Percentiles rank a stretch among this genome's conserved stretches.
These are phyloP conservation scores for Kodamaea hsintzibuensis DNA, from an alignment of 805 yeast genomes.

Conservation along the genomic window DNA sequence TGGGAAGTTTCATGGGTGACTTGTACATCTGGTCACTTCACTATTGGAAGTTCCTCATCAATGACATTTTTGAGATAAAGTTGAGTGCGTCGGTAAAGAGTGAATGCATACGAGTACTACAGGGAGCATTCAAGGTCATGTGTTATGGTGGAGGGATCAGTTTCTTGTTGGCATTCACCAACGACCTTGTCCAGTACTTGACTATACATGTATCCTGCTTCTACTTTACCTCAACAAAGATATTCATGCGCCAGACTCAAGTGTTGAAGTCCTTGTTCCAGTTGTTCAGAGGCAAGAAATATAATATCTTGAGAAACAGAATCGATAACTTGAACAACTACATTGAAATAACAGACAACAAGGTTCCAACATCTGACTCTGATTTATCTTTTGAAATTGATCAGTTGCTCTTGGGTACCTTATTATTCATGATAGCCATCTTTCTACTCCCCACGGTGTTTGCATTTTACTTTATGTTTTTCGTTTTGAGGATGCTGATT, in stretches of 20 bases:
- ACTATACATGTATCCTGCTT: constrained; percentile 77
- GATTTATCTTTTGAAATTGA: constrained; percentile 65
- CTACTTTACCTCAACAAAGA: constrained; percentile 73
- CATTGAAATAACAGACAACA: constrained; percentile 6
- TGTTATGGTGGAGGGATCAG: constrained; percentile 61
- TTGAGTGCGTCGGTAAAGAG: background rate
- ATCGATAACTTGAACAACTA: constrained; percentile 70
- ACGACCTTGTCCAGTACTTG: constrained; percentile 63
- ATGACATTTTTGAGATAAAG: background rate
- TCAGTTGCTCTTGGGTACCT: constrained; percentile 84
- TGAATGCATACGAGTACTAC: background rate
- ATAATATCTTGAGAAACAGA: constrained; percentile 79
- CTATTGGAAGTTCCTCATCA: constrained; percentile 49
- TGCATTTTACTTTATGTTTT: constrained; percentile 80
- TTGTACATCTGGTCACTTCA: constrained; percentile 81
- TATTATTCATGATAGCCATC: constrained; percentile 75
- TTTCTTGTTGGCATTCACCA: constrained; percentile 60
- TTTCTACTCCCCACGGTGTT: constrained; percentile 84
- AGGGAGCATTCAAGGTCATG: constrained; percentile 17
- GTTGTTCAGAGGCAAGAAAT: constrained; percentile 86
- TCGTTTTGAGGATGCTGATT: constrained; percentile 53
- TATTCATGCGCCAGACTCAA: constrained; percentile 73
- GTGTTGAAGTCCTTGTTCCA: constrained; percentile 74
- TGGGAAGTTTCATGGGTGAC: constrained; percentile 84
- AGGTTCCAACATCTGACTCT: constrained; percentile 9